Evolutionary conservation across 225 moss, liverwort and hornwort genomes (phyloP), one percentile per base, ranked within the genome.

Genomic region (Bryoerythrophyllum caledonicum): DNA sequence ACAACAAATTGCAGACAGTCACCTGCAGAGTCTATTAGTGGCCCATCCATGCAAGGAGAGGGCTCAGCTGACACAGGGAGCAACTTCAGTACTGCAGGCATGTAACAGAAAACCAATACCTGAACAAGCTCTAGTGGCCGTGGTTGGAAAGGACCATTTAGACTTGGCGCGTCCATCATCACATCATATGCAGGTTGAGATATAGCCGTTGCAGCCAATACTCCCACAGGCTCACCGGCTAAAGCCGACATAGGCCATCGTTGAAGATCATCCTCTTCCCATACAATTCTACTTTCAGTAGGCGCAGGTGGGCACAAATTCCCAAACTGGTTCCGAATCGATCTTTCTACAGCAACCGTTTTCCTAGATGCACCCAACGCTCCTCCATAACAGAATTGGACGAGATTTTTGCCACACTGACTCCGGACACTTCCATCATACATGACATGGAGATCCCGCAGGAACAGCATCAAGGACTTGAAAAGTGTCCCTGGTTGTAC

Each of bases 391-490:
- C 71, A 81, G 63, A 90, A 90, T 77, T 94, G 93, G n/a, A 94
- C 83, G 38, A 94, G 80, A 15, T 81, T 79, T 52, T 79, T 51
- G 23, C 91, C 90, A 79, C 74, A 70, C 43, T 85, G 86, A 60
- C 81, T 90, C 10, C 93, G 84, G n/a, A 94, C 91, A 69, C 88
- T 91, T 24, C 91, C 91, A 90, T 94, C 91, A 70, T 94, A 90
- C 67, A 83, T 65, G 11, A 94, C 81, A 74, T 94, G 88, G 14
- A 94, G 28, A 59, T 94, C 93, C 30, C 93, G 84, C 71, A 94
- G 53, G 76, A 91, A 94, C 3, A 89, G 80, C 93, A 94, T 94
- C 37, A 91, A 82, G 24, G 83, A 86, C 79, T 94, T 94, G 56
- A 94, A 94, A 23, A 94, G 84, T 32, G 88, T 86, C 65, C 93